Evolutionary conservation across 75 land plant species (phyloP).

Genomic region (Chamaecyparis obtusa): DNA sequence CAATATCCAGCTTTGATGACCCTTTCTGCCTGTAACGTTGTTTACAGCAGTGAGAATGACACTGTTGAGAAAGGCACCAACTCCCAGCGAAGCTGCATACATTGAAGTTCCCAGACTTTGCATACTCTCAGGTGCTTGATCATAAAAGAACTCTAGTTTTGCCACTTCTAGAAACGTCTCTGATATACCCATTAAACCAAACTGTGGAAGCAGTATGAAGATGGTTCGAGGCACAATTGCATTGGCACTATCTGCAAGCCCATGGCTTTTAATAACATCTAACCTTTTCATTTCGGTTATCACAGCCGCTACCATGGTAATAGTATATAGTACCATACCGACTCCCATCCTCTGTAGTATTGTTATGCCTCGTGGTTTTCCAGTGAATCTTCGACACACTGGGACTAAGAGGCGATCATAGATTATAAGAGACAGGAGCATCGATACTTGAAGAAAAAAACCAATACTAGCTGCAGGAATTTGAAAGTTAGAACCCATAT

Average conservation of each 20-base stretch:
- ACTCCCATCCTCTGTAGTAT: too few species aligned
- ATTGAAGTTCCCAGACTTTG: constrained; percentile 15
- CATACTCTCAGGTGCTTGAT: constrained; percentile 62
- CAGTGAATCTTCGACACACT: constrained; percentile 25
- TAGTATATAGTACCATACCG: constrained; percentile 14
- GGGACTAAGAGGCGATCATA: constrained; percentile 7
- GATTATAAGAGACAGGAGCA: not conserved
- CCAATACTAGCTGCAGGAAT: not conserved
- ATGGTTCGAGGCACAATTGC: too few species aligned
- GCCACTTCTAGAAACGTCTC: constrained; percentile 26
- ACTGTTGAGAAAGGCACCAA: constrained; percentile 5
- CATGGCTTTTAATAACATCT: constrained; percentile 18
- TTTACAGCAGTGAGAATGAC: constrained; percentile 55
- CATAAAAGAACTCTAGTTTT: constrained; percentile 75
- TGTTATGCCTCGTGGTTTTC: constrained; percentile 42
- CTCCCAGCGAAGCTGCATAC: too few species aligned
- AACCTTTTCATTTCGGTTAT: constrained; percentile 34
- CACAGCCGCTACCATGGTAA: constrained; percentile 39
- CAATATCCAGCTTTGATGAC: constrained; percentile 66
- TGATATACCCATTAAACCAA: too few species aligned
- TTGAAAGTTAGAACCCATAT: too few species aligned
- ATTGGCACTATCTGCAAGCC: constrained; percentile 28
- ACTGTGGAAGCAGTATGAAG: too few species aligned
- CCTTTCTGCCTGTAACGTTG: constrained; percentile 32
- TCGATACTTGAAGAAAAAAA: not conserved